Evolutionary conservation across 163 green algal species (phyloP).

Genomic region (Picocystis sp.): DNA sequence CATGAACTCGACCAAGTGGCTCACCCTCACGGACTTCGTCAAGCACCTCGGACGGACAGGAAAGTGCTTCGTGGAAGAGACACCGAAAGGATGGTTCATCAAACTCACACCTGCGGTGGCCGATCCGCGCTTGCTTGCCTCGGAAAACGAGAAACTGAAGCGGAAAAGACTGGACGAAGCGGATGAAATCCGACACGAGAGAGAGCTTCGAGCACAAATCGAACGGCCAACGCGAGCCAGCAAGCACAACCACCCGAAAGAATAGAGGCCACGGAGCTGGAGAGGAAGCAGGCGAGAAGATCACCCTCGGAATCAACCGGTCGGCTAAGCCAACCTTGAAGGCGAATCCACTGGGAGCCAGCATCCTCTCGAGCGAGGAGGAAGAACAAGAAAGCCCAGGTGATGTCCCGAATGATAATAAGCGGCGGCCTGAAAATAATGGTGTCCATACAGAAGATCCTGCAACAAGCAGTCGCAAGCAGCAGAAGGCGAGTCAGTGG

Average conservation of each 20-base stretch:
- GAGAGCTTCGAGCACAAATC: conserved; percentile 1
- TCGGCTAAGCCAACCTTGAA: not conserved
- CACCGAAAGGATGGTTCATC: conserved; percentile 90
- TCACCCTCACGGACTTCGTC: conserved; percentile 93
- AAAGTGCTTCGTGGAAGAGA: conserved; percentile 87
- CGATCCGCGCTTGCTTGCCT: conserved; percentile 5
- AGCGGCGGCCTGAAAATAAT: conserved; percentile 12
- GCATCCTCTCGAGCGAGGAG: no score
- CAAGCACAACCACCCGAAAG: not conserved
- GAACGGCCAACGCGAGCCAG: not conserved
- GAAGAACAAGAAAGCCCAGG: no score
- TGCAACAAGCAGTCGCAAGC: not conserved
- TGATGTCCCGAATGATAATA: conserved; percentile 5
- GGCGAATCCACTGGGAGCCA: no score
- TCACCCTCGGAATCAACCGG: not conserved
- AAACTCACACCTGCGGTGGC: conserved; percentile 24
- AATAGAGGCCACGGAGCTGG: not conserved
- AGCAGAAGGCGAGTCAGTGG: conserved; percentile 16
- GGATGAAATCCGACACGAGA: conserved; percentile 10
- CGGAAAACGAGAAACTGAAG: conserved; percentile 4
- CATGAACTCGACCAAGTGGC: conserved; percentile 94
- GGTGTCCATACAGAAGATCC: conserved; percentile 7
- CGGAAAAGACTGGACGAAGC: conserved; percentile 12
- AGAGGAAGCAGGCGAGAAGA: not conserved
- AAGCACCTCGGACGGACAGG: conserved; percentile 77